These are phyloP conservation scores for Boletus patriciae DNA, from an alignment of 768 basidiomycete genomes.

Conservation along the genomic window DNA sequence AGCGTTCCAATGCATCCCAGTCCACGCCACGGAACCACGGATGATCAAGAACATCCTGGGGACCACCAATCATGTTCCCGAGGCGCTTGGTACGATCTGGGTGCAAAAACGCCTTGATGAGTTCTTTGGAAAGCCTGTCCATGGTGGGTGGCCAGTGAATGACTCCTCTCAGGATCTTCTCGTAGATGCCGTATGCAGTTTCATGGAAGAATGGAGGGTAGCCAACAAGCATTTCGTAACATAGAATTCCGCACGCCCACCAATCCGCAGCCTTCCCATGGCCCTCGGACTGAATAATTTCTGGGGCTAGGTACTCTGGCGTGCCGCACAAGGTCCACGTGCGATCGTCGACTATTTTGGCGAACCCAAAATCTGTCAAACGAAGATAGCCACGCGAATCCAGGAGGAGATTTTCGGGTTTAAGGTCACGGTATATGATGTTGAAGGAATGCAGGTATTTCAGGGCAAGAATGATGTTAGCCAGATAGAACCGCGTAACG, in stretches of 20 bases:
- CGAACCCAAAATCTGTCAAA: constrained; percentile 97
- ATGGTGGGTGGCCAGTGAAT: constrained; percentile 91
- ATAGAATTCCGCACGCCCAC: constrained; percentile 98
- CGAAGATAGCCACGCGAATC: constrained; percentile 92
- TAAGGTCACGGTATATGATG: constrained; percentile 98
- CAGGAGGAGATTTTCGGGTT: constrained; percentile 97
- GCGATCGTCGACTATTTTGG: constrained; percentile 95
- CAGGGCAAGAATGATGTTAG: constrained; percentile 92
- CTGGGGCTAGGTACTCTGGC: constrained; percentile 95
- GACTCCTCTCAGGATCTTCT: constrained; percentile 88
- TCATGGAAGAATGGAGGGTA: constrained; percentile 99
- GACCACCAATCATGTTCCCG: constrained; percentile 90
- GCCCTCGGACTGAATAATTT: constrained; percentile 96
- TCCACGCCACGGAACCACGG: constrained; percentile 96
- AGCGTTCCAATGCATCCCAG: constrained; percentile 83
- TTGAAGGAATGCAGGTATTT: constrained; percentile 94
- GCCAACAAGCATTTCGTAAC: constrained; percentile 98
- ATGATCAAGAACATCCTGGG: constrained; percentile 88
- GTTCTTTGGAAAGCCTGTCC: constrained; percentile 84
- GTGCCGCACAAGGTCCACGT: constrained; percentile 98
- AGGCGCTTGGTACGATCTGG: constrained; percentile 89
- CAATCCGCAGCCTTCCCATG: constrained; percentile 98
- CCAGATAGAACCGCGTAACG: constrained; percentile 96
- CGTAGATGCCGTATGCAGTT: constrained; percentile 97
- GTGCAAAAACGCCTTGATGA: constrained; percentile 86